Evolutionary conservation across 1,139 yeast species (phyloP), one percentile per base, ranked within the genome.

Genomic region (Suhomyces kunorum): DNA sequence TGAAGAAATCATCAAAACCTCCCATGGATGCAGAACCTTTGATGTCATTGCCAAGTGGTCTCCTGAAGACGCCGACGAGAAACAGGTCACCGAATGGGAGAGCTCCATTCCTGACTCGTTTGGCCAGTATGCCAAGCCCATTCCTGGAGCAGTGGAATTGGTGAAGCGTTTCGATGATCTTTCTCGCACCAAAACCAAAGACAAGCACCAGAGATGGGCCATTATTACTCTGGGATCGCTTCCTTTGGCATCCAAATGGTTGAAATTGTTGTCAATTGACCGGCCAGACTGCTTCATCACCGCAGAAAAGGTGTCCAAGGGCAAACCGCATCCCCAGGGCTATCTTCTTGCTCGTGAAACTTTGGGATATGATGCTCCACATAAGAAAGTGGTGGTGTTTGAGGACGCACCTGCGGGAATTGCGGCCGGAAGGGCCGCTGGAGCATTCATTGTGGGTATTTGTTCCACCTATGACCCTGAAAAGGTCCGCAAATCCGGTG

Each of bases 401-500:
- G 95, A 86, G 66, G 95, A 86, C 59, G 94, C 94, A 32, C 92
- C 92, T 36, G 90, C 90, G 33, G 95, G 95, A 59, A 81, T 87
- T 49, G 69, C 76, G 45, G 92, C 95, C 32, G 95, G 95, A 63
- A 79, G 83, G 58, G 87, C 77, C 48, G 87, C 94, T 18, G 95
- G 94, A 49, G 90, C 94, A 55, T 74, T 77, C 59, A 83, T 86
- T 46, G 78, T 87, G 53, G 95, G 95, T 57, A 81, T 87, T 62
- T 86, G 92, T 50, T 83, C 92, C 43, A 83, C 94, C 34, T 85
- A 84, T 61, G 79, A 74, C 46, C 77, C 87, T 22, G 82, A 81
- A 51, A 71, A 75, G 61, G 81, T 87, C 43, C 76, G 81, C 63
- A 76, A 69, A 36, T 76, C 87, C 35, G 95, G 94, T 53, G 94